Base-by-base conservation (phyloP, 805 yeast genomes). In the Barnettozyma siamensis region DNA sequence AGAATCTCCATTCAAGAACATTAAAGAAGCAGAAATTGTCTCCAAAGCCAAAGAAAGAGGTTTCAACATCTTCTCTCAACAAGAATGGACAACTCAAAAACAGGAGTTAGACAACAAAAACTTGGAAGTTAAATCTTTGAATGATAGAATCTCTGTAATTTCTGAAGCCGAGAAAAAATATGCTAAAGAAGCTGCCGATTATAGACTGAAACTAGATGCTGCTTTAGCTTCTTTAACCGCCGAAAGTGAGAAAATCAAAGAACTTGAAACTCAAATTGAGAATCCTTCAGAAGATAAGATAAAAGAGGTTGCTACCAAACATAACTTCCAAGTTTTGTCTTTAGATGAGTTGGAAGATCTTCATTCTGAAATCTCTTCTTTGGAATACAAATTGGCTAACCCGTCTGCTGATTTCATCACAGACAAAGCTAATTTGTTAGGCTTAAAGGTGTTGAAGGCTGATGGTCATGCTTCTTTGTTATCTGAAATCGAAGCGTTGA, bases 281-380 rank as follows among this genome's bases (percentile, higher is more conserved):
- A 41, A 43, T 8, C 75, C 77, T 3, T 51, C 63, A 12, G 41
- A 52, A 7, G 63, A 52, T 1, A 54, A 48, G 26, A 40, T 65
- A n/a, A 46, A 42, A 29, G 40, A 49, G n/a, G 51, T 52, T 17
- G 67, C 72, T 4, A n/a, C 40, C 2, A 40, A 19, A 12, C 51
- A 44, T 32, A 57, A 60, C 13, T 46, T 54, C n/a, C 49, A 43
- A 18, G 30, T 52, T 19, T 16, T 54, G n/a, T 48, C 51, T 8
- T 40, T 36, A 13, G 44, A 46, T 11, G 50, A 49, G 4, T 43
- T 41, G 19, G 38, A 44, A 10, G 8, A 32, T 9, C 34, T 53
- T 11, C 42, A 35, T 16, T 7, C 36, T 4, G 32, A 45, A 11
- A 10, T 46, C 10, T 13, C 39, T 1, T 32, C 40, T 2, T 34